phyloP scores from a whole-genome alignment of 2,329 filamentous ascomycete genomes.

The Botrytis cinerea region DNA sequence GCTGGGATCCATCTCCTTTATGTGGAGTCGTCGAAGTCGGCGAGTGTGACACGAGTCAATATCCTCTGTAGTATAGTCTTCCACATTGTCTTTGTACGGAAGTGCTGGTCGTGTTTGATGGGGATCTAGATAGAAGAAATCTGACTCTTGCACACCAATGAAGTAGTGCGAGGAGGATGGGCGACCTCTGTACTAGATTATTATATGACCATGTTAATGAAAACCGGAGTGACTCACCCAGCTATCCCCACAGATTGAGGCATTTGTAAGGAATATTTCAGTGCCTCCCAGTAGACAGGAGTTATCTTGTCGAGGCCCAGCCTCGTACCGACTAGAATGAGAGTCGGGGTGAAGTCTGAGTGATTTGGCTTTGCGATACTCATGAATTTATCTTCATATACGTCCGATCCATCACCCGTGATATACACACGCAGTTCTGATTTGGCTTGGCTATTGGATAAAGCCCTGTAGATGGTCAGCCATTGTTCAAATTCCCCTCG shows the following conservation, averaged over 20 bases:
- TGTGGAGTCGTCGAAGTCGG: conserved; percentile 76
- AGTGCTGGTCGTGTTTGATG: conserved; percentile 80
- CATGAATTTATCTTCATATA: conserved; percentile 89
- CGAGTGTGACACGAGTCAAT: conserved; percentile 84
- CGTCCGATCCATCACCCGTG: conserved; percentile 85
- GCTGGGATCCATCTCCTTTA: conserved; percentile 94
- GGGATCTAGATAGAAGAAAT: conserved; percentile 93
- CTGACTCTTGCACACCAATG: conserved; percentile 69
- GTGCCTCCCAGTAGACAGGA: conserved; percentile 91
- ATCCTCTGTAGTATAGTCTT: conserved; percentile 69
- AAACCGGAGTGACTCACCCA: conserved; percentile 58
- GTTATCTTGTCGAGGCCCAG: conserved; percentile 94
- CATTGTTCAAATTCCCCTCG: background rate
- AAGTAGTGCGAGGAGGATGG: conserved; percentile 81
- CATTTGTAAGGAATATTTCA: conserved; percentile 81
- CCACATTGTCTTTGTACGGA: conserved; percentile 58
- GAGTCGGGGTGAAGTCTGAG: conserved; percentile 72
- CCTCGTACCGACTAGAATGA: conserved; percentile 85
- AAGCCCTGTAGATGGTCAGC: conserved; percentile 56
- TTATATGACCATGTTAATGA: conserved; percentile 17
- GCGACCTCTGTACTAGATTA: conserved; percentile 64
- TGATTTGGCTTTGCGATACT: conserved; percentile 70
- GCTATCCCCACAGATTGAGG: conserved; percentile 94
- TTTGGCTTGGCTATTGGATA: conserved; percentile 66
- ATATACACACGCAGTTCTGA: conserved; percentile 78